Percentiles rank a stretch among this genome's conserved stretches.
Evolutionary conservation across 257 asterid species (phyloP).

Genomic region (Solanum rostratum): DNA sequence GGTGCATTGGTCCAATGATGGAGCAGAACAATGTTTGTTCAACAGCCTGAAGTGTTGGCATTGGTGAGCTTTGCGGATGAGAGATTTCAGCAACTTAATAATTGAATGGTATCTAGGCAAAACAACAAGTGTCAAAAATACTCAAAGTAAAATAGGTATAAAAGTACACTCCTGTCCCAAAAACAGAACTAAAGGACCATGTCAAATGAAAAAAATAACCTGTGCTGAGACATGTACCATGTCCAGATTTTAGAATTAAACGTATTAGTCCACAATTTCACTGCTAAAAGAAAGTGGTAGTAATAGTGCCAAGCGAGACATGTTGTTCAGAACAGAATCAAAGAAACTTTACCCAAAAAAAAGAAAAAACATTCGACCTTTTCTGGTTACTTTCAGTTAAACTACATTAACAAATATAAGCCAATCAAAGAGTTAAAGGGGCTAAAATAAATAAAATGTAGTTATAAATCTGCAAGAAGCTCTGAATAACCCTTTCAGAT

Average conservation of each 20-base stretch:
- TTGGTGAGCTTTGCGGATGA: slow-evolving; percentile 39
- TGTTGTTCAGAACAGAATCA: background rate
- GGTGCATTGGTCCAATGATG: slow-evolving; percentile 24
- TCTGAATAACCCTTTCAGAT: background rate
- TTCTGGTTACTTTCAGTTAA: background rate
- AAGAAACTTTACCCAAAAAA: background rate
- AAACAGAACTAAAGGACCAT: background rate
- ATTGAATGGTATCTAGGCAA: slow-evolving; percentile 56
- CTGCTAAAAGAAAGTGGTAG: background rate
- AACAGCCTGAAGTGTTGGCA: slow-evolving; percentile 53
- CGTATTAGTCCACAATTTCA: background rate
- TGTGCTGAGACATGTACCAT: background rate
- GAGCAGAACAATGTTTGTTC: slow-evolving; percentile 65
- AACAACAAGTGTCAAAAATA: slow-evolving; percentile 6
- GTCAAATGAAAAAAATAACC: background rate
- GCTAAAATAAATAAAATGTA: background rate
- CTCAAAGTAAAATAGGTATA: background rate
- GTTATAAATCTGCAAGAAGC: background rate
- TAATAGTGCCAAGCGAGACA: background rate
- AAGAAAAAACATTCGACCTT: background rate
- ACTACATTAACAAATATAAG: background rate
- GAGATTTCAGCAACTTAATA: slow-evolving; percentile 47
- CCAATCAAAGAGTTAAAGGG: background rate
- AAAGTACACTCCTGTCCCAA: background rate
- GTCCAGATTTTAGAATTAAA: background rate